A percentile compares a stretch with the other conserved stretches of the same genome.
Conservation (phyloP, 1,284 basidiomycete species). For the Apiotrichum siamense region DNA sequence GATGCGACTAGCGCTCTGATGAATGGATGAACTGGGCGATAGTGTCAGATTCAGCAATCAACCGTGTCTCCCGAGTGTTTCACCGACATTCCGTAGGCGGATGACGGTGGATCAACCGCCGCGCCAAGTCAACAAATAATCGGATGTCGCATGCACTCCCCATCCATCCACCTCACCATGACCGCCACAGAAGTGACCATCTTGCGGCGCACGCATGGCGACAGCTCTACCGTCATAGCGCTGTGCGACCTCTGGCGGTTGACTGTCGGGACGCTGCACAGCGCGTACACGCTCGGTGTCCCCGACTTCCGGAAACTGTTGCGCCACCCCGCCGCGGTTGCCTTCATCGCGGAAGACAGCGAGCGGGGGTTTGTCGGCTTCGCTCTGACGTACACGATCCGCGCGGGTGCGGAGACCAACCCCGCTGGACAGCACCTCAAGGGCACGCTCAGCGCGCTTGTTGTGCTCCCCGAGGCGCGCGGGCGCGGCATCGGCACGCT, state of each 20-base stretch:
- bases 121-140: too few species aligned
- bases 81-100: too few species aligned
- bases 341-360: conserved; percentile 9
- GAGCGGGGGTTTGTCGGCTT: conserved; percentile 8
- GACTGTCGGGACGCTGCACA: not conserved
- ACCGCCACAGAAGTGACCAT: too few species aligned
- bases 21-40: too few species aligned
- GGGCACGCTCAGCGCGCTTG: conserved; percentile 15
- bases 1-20: too few species aligned
- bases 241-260: conserved; percentile 12
- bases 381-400: conserved; percentile 17
- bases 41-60: too few species aligned
- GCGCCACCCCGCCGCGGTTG: conserved; percentile 2
- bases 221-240: too few species aligned
- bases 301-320: conserved; percentile 14
- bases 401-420: not conserved
- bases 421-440: conserved; percentile 13
- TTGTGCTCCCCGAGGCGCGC: conserved; percentile 12
- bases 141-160: too few species aligned
- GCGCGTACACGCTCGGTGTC: conserved; percentile 11
- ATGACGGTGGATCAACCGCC: too few species aligned
- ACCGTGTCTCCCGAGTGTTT: too few species aligned
- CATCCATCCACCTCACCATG: too few species aligned
- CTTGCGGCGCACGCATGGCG: too few species aligned
- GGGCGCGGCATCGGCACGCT: conserved; percentile 15